Percentiles rank a stretch among this genome's conserved stretches.
Conservation (phyloP, 2,329 filamentous ascomycete genomes). For the Aaosphaeria arxii region DNA sequence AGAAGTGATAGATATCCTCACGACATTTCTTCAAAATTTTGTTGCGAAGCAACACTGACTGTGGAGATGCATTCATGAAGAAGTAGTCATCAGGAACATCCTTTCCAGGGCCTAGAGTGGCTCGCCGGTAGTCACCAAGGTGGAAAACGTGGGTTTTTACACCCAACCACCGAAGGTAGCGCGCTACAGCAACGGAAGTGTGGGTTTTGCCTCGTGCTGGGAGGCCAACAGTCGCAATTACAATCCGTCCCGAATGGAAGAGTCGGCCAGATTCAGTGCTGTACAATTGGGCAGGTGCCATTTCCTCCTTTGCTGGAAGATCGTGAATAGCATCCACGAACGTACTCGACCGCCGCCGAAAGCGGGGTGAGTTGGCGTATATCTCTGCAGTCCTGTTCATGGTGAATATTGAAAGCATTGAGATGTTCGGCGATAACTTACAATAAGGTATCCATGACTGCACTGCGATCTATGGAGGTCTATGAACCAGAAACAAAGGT, state of each 20-base stretch:
- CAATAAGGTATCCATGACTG: constrained; percentile 60
- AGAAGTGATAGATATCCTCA: constrained; percentile 93
- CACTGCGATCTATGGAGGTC: not conserved
- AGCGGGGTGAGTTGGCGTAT: constrained; percentile 83
- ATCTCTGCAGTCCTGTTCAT: constrained; percentile 76
- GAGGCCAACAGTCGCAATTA: constrained; percentile 93
- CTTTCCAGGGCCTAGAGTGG: constrained; percentile 78
- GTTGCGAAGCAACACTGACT: constrained; percentile 88
- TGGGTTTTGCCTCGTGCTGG: constrained; percentile 97
- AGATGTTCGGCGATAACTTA: constrained; percentile 40
- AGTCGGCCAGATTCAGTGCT: constrained; percentile 96
- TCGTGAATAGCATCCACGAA: constrained; percentile 98
- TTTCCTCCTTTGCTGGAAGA: constrained; percentile 73
- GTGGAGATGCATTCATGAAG: constrained; percentile 88
- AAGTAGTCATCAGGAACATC: constrained; percentile 97
- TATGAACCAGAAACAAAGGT: too few species aligned
- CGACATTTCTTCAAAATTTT: constrained; percentile 97
- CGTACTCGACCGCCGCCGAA: constrained; percentile 88
- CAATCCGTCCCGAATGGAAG: constrained; percentile 95
- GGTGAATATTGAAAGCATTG: constrained; percentile 13
- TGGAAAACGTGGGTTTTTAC: constrained; percentile 99
- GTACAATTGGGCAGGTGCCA: constrained; percentile 95
- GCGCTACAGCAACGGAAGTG: constrained; percentile 90
- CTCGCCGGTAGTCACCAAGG: constrained; percentile 90
- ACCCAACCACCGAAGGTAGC: constrained; percentile 94